Evolutionary conservation across 2,329 filamentous ascomycete genomes (phyloP).

Genomic region (Exophiala alcalophila): DNA sequence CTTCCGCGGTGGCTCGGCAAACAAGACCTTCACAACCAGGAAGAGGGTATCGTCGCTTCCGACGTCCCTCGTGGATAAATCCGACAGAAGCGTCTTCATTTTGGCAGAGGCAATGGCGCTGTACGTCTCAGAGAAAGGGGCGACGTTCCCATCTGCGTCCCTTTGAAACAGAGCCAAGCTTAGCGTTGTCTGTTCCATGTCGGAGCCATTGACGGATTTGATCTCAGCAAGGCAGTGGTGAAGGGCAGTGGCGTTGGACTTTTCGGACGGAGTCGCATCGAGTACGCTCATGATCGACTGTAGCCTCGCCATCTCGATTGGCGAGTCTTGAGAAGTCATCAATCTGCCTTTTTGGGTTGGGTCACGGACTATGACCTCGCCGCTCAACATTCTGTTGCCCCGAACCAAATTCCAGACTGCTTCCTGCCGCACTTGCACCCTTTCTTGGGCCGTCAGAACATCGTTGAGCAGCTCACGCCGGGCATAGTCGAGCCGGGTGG

Average conservation of each 20-base stretch:
- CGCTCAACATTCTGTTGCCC: slow-evolving; percentile 90
- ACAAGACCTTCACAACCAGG: slow-evolving; percentile 76
- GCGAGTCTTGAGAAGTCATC: slow-evolving; percentile 86
- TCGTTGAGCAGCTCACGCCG: slow-evolving; percentile 90
- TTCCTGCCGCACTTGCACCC: slow-evolving; percentile 74
- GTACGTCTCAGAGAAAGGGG: slow-evolving; percentile 78
- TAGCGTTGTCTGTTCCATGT: slow-evolving; percentile 71
- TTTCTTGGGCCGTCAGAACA: slow-evolving; percentile 83
- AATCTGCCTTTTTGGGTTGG: slow-evolving; percentile 78
- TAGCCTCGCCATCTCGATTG: slow-evolving; percentile 82
- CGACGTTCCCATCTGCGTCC: slow-evolving; percentile 59
- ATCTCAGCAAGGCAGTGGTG: slow-evolving; percentile 69
- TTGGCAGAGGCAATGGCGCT: slow-evolving; percentile 63
- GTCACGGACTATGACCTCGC: slow-evolving; percentile 92
- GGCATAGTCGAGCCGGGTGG: slow-evolving; percentile 77
- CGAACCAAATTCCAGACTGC: slow-evolving; percentile 94
- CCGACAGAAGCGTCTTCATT: slow-evolving; percentile 82
- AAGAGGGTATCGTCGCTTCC: slow-evolving; percentile 66
- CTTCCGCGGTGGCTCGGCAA: slow-evolving; percentile 49
- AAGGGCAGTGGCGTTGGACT: slow-evolving; percentile 65
- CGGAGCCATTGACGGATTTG: slow-evolving; percentile 73
- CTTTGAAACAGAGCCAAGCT: slow-evolving; percentile 76
- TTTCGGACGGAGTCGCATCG: slow-evolving; percentile 70
- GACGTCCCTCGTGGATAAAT: slow-evolving; percentile 74
- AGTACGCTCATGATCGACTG: slow-evolving; percentile 96